These are phyloP conservation scores for Ceratocystis huliohia DNA, from an alignment of 2,329 filamentous ascomycete genomes.

Conservation along the genomic window DNA sequence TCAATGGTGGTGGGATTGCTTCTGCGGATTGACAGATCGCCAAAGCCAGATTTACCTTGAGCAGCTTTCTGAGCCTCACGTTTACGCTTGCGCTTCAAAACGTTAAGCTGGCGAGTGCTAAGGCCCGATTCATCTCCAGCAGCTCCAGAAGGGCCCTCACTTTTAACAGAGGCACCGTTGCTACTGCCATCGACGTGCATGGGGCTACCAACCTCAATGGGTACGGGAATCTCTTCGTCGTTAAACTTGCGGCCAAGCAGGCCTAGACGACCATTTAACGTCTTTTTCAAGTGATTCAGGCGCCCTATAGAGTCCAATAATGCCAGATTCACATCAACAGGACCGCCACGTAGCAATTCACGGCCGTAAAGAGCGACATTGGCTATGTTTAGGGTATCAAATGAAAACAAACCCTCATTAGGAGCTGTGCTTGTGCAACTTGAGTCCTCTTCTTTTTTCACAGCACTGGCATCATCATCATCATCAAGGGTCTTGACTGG, in stretches of 20 bases:
- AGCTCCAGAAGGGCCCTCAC: constrained; percentile 30
- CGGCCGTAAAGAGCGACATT: constrained; percentile 74
- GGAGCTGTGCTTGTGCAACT: neutral
- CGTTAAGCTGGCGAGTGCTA: constrained; percentile 88
- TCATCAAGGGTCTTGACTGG: constrained; percentile 22
- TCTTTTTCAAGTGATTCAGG: constrained; percentile 80
- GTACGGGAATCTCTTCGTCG: constrained; percentile 57
- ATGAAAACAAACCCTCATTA: constrained; percentile 31
- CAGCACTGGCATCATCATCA: constrained; percentile 28
- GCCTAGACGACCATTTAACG: constrained; percentile 66
- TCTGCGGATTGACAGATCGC: constrained; percentile 65
- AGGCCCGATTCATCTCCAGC: constrained; percentile 54
- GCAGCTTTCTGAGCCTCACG: constrained; percentile 75
- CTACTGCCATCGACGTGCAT: constrained; percentile 33
- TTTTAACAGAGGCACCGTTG: constrained; percentile 25
- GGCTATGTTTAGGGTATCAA: constrained; percentile 64
- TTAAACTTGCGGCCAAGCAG: constrained; percentile 74
- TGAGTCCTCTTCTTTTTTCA: constrained; percentile 51
- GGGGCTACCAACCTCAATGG: constrained; percentile 32
- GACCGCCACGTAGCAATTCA: constrained; percentile 70
- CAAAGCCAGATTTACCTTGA: constrained; percentile 74
- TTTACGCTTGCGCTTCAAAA: constrained; percentile 87
- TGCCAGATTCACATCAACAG: constrained; percentile 73
- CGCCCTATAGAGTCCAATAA: constrained; percentile 69
- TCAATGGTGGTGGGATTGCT: constrained; percentile 47